These are phyloP conservation scores for Ustulina deusta DNA, from an alignment of 2,329 filamentous ascomycete species.

Conservation along the genomic window DNA sequence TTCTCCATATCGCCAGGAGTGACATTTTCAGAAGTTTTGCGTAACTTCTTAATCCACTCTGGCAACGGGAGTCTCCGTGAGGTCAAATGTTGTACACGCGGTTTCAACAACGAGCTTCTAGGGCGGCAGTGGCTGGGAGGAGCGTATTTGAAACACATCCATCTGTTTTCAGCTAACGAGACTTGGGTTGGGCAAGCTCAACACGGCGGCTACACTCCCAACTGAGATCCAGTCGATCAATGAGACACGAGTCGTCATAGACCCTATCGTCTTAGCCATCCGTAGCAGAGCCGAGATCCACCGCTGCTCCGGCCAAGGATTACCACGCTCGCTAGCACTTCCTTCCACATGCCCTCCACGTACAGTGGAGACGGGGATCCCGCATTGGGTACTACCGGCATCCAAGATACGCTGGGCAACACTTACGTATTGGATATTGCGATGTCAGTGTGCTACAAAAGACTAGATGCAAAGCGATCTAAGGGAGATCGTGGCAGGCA, in stretches of 20 bases:
- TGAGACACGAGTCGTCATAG: slow-evolving; percentile 29
- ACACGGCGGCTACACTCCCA: slow-evolving; percentile 29
- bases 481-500: no score
- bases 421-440: no score
- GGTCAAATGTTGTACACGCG: neutral
- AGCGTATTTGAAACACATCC: neutral
- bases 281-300: slow-evolving; percentile 44
- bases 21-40: neutral
- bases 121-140: neutral
- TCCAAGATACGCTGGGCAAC: slow-evolving; percentile 41
- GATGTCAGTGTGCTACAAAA: no score
- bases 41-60: neutral
- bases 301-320: slow-evolving; percentile 41
- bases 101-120: neutral
- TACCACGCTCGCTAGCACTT: neutral
- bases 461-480: no score
- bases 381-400: slow-evolving; percentile 15
- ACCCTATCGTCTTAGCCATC: slow-evolving; percentile 35
- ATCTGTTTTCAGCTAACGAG: neutral
- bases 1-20: neutral
- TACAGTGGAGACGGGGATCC: slow-evolving; percentile 39
- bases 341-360: slow-evolving; percentile 44
- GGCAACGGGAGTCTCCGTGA: neutral
- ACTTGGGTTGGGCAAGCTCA: neutral
- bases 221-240: slow-evolving; percentile 42